These are phyloP conservation scores for Trichocladium antarcticum DNA, from an alignment of 495 filamentous ascomycete genomes.

Conservation along the genomic window DNA sequence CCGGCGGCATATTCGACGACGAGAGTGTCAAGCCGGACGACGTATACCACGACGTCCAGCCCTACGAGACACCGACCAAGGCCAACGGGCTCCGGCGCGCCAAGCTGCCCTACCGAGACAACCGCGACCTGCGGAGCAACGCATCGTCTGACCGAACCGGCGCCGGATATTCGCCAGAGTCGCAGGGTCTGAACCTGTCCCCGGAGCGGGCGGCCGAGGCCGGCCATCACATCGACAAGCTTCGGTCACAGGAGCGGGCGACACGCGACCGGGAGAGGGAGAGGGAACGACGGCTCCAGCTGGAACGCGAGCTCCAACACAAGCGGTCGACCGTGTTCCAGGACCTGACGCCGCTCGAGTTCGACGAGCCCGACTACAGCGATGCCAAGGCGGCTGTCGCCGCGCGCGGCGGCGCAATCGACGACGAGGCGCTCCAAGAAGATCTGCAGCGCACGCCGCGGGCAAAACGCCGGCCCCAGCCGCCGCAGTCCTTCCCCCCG, in stretches of 20 bases:
- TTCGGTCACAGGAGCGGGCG: conserved; percentile 19
- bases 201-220: conserved; percentile 19
- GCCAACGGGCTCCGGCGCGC: conserved; percentile 16
- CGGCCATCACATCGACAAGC: conserved; percentile 16
- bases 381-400: conserved; percentile 24
- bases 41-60: conserved; percentile 15
- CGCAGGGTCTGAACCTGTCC: conserved; percentile 18
- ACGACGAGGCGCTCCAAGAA: conserved; percentile 16
- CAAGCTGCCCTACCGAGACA: conserved; percentile 20
- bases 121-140: conserved; percentile 16
- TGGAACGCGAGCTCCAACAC: conserved; percentile 19
- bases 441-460: conserved; percentile 20
- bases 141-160: conserved; percentile 14
- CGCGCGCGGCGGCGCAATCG: conserved; percentile 12
- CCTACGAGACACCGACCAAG: conserved; percentile 23
- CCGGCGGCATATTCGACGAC: conserved; percentile 11
- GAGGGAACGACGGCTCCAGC: conserved; percentile 11
- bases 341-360: conserved; percentile 15
- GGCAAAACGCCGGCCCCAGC: conserved; percentile 3
- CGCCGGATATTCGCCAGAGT: conserved; percentile 13
- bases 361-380: conserved; percentile 20
- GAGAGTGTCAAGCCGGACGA: conserved; percentile 18
- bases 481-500: not conserved
- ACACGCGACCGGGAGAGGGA: conserved; percentile 18
- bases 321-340: conserved; percentile 28